phyloP scores from a whole-genome alignment of 805 yeast genomes.

The Candida bentonensis region DNA sequence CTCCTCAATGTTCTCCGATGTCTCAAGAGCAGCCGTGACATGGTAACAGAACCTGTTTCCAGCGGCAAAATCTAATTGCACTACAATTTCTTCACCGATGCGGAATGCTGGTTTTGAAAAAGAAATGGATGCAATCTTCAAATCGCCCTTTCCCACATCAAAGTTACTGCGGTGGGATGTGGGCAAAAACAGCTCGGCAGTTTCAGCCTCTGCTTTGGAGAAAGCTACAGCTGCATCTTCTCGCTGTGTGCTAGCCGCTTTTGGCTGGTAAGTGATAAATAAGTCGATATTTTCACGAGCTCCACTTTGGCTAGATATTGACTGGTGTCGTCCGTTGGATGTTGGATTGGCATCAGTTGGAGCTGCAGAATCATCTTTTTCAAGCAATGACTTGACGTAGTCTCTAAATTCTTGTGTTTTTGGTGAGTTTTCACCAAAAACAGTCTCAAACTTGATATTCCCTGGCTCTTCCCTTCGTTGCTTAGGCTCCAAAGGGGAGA shows the following conservation, averaged over 20 bases:
- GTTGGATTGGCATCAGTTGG: not conserved
- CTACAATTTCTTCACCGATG: slow-evolving; percentile 30
- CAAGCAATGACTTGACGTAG: not conserved
- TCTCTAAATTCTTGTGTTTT: not conserved
- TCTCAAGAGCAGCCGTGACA: slow-evolving; percentile 24
- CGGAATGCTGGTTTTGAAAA: slow-evolving; percentile 18
- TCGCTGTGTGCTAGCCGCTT: too few species aligned
- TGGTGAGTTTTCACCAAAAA: not conserved
- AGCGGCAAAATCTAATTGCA: slow-evolving; percentile 22
- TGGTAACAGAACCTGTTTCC: slow-evolving; percentile 17
- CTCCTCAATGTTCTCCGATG: slow-evolving; percentile 16
- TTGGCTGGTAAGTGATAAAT: not conserved
- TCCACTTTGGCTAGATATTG: not conserved
- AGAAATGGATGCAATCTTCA: slow-evolving; percentile 22
- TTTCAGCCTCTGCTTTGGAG: slow-evolving; percentile 1
- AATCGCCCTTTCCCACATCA: slow-evolving; percentile 28
- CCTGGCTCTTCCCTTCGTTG: not conserved
- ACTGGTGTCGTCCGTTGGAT: not conserved
- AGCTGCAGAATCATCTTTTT: not conserved
- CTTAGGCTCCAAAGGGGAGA: not conserved
- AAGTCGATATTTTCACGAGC: not conserved
- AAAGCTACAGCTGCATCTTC: slow-evolving; percentile 3
- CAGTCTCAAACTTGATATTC: not conserved
- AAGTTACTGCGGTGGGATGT: slow-evolving; percentile 11
- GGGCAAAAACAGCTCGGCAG: not conserved